Percentiles rank a stretch among this genome's conserved stretches.
Evolutionary conservation across 495 filamentous ascomycete species (phyloP).

Genomic region (Neurospora tetrasperma): DNA sequence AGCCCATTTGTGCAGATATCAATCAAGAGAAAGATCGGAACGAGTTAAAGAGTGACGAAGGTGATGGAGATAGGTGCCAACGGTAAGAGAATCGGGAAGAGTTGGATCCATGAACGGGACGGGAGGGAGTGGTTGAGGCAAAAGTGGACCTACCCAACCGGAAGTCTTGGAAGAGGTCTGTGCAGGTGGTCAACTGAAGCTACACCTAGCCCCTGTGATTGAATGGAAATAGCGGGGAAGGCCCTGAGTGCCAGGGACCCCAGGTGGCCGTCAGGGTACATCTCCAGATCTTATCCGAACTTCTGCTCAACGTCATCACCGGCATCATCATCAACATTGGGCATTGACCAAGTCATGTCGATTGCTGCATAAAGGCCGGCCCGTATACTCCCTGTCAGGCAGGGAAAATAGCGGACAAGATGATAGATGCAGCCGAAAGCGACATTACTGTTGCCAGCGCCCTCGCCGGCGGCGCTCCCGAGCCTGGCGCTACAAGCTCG

Average conservation of each 20-base stretch:
- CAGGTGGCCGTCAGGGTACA: not conserved
- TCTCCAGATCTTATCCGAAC: not conserved
- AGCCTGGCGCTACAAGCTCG: not conserved
- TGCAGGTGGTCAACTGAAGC: not conserved
- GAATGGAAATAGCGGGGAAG: not conserved
- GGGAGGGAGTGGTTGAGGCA: not conserved
- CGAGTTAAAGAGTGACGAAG: not conserved
- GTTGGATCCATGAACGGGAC: not conserved
- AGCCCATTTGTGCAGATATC: not conserved
- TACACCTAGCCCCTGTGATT: not conserved
- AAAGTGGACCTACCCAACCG: not conserved
- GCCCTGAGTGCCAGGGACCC: not conserved
- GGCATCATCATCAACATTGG: not conserved
- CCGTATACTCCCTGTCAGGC: not conserved
- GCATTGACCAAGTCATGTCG: not conserved
- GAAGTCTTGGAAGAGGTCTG: not conserved
- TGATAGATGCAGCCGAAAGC: slow-evolving; percentile 3
- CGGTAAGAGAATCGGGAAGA: not conserved
- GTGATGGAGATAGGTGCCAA: not conserved
- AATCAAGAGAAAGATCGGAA: not conserved
- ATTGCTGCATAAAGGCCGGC: not conserved
- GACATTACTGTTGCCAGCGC: not conserved
- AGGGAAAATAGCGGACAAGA: not conserved
- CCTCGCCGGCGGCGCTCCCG: slow-evolving; percentile 1
- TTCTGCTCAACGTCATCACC: not conserved